Conservation (phyloP, 129 eudicot genomes). For the Apium graveolens region DNA sequence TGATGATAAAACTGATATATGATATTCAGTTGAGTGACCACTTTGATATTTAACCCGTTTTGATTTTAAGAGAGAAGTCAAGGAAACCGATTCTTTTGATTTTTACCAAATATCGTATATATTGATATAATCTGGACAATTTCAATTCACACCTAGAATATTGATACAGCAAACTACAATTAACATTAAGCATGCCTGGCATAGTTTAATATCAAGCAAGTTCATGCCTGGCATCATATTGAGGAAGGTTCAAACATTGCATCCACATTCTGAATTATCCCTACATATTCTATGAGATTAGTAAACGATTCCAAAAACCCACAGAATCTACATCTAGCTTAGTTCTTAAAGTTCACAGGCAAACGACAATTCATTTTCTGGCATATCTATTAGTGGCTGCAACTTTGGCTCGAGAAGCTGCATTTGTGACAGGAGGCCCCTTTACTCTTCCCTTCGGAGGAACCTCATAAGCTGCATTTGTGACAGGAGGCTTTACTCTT, state of each 20-base stretch:
- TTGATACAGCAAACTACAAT: background rate
- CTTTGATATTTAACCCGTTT: too few relatives aligned
- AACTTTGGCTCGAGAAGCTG: slow-evolving; percentile 67
- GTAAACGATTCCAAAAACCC: slow-evolving; percentile 15
- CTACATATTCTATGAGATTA: slow-evolving; percentile 40
- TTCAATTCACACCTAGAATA: background rate
- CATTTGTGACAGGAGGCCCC: slow-evolving; percentile 44
- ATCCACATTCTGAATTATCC: slow-evolving; percentile 23
- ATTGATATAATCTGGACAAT: background rate
- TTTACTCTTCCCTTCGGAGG: slow-evolving; percentile 48
- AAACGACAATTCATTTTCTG: slow-evolving; percentile 6
- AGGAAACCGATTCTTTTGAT: too few relatives aligned
- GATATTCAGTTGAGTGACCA: too few relatives aligned
- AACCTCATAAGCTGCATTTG: slow-evolving; percentile 48
- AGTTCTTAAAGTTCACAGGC: background rate
- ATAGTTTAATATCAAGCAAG: background rate
- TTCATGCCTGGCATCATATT: background rate
- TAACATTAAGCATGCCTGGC: background rate
- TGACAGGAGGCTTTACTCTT: slow-evolving; percentile 46
- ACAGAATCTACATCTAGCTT: slow-evolving; percentile 21
- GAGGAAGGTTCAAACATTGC: background rate
- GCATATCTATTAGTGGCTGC: slow-evolving; percentile 45
- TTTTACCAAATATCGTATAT: background rate
- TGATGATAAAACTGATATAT: too few relatives aligned
- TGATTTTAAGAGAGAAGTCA: too few relatives aligned